phyloP scores from a whole-genome alignment of 306 rosid genomes.

The Glycyrrhiza uralensis region DNA sequence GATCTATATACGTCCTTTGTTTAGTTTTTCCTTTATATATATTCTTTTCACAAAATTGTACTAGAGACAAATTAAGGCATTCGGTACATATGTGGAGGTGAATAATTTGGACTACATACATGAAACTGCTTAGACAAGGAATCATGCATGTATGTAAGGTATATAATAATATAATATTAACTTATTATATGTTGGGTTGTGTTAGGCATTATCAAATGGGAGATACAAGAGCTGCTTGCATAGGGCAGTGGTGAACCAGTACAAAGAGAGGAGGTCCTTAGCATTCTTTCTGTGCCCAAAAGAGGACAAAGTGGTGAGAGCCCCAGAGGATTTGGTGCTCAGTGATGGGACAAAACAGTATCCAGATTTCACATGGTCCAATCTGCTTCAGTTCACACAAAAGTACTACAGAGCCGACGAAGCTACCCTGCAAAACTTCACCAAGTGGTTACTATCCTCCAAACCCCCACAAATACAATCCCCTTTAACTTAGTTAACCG shows the following conservation, averaged over 20 bases:
- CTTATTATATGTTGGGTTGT: background rate
- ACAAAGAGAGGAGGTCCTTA: no score
- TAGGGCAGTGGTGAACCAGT: no score
- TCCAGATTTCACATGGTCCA: slow-evolving; percentile 72
- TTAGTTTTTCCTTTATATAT: no score
- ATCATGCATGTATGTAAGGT: background rate
- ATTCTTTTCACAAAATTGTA: no score
- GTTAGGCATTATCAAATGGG: no score
- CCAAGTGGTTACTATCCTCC: slow-evolving; percentile 46
- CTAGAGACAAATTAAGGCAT: no score
- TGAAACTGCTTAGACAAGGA: background rate
- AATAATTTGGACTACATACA: background rate
- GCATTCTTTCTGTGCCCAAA: no score
- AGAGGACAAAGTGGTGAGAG: no score
- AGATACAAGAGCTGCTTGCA: no score
- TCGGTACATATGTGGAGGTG: background rate
- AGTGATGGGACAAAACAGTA: slow-evolving; percentile 35
- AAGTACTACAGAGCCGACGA: slow-evolving; percentile 55
- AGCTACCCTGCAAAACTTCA: slow-evolving; percentile 48
- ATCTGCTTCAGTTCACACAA: slow-evolving; percentile 51
- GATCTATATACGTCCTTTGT: no score
- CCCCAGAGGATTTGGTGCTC: slow-evolving; percentile 49
- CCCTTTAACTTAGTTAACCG: no score
- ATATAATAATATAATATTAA: background rate
- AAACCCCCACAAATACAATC: slow-evolving; percentile 1